phyloP scores from a whole-genome alignment of 495 filamentous ascomycete species.

The Penicillium steckii region DNA sequence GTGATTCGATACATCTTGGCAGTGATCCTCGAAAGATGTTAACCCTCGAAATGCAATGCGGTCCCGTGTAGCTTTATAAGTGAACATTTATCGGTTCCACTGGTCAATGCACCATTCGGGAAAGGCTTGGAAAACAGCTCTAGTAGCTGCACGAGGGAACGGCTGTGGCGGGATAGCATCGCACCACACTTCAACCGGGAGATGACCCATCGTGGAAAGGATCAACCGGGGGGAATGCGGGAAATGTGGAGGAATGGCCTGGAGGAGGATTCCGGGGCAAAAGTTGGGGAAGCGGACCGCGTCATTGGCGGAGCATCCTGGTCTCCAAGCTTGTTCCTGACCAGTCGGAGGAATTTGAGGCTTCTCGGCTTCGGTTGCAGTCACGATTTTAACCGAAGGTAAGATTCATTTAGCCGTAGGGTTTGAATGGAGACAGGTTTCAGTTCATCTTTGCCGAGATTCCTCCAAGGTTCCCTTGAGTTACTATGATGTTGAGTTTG shows the following conservation, averaged over 20 bases:
- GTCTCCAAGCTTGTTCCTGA: not conserved
- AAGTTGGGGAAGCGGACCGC: conserved; percentile 12
- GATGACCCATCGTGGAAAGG: conserved; percentile 10
- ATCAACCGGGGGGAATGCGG: conserved; percentile 12
- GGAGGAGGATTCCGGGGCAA: conserved; percentile 19
- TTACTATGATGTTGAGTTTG: not conserved
- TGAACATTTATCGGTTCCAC: not conserved
- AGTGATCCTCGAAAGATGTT: not conserved
- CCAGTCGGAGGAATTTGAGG: conserved; percentile 18
- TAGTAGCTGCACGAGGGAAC: not conserved
- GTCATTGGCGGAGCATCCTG: conserved; percentile 16
- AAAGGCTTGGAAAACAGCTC: not conserved
- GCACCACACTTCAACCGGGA: conserved; percentile 11
- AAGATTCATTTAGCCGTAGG: not conserved
- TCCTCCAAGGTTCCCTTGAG: not conserved
- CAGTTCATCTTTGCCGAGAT: not conserved
- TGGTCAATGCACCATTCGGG: conserved; percentile 5
- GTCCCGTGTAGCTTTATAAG: conserved; percentile 13
- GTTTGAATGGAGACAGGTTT: not conserved
- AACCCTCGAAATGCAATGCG: not conserved
- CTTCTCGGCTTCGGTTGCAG: not conserved
- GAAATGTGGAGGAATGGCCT: conserved; percentile 20
- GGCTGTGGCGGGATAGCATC: conserved; percentile 4
- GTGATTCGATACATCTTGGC: conserved; percentile 42
- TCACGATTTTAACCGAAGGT: not conserved